Base-by-base conservation (phyloP, 768 basidiomycete genomes). In the Naganishia antarctica region DNA sequence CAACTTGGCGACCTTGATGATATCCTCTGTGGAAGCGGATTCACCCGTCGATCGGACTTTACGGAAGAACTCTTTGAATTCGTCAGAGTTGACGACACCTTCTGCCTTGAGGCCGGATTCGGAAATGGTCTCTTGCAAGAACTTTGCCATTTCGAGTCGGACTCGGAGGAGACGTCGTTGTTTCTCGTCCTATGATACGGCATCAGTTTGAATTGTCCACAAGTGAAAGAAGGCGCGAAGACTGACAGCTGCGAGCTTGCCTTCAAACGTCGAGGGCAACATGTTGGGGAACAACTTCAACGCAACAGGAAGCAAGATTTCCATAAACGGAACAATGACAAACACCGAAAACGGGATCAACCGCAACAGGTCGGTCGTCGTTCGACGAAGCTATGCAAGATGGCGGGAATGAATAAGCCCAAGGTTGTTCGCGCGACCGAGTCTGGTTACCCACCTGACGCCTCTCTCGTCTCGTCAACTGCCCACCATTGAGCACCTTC, bases 51-150 rank as follows among this genome's bases (percentile, higher is more conserved):
- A 89, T 58, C 96, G 89, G 59, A 90, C 91, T 81, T 98, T 98
- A 74, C 91, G 85, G 87, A 99, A 99, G 81, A 99, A 99, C 78
- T 94, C 91, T 76, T 97, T 97, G 84, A 99, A 99, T 43, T 91
- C 90, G 61, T 96, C 93, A 44, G 84, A 88, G 67, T 91, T 89
- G 64, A 97, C 85, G 64, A 99, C 96, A 74, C 74, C 77, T 68
- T 94, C 91, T 9, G 90, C 90, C 76, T 90, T 92, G 65, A 97
- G 81, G 41, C 91, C 91, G 1, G 89, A 91, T 80, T 97, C 96
- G 41, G 90, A 85, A 47, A 99, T 83, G 0, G 96, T 98, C 78
- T 99, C 96, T 71, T 97, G 94, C 26, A 99, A 82, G 82, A 98
- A 99, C 75, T 99, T 98, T 71, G 96, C 96, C 94, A 97, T 98